phyloP scores from a whole-genome alignment of 2,329 filamentous ascomycete genomes.

The Diaporthe citri region DNA sequence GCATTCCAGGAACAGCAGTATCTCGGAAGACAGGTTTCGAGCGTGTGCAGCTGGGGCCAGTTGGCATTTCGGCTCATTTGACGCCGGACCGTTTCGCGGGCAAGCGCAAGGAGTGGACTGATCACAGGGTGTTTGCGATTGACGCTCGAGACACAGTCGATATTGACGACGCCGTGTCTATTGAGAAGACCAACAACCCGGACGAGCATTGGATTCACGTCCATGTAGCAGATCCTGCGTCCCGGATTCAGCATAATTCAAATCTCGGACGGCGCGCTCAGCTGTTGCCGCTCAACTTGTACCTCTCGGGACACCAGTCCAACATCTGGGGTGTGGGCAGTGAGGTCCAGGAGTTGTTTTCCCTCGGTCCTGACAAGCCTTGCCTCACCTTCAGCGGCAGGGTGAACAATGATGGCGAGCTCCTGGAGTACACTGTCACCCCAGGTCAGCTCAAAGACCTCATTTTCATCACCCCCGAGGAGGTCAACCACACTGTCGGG shows the following conservation, averaged over 20 bases:
- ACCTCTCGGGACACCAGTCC: constrained; percentile 68
- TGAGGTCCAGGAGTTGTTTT: constrained; percentile 61
- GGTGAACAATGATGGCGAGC: constrained; percentile 64
- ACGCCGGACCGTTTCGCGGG: constrained; percentile 58
- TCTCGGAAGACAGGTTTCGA: constrained; percentile 57
- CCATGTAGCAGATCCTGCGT: constrained; percentile 83
- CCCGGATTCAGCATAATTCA: constrained; percentile 72
- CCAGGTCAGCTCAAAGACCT: constrained; percentile 67
- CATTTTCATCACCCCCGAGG: constrained; percentile 67
- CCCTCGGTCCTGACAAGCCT: constrained; percentile 63
- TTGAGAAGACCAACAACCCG: constrained; percentile 68
- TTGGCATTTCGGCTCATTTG: constrained; percentile 27
- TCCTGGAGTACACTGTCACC: constrained; percentile 67
- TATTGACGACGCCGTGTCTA: constrained; percentile 83
- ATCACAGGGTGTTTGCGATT: constrained; percentile 78
- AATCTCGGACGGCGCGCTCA: constrained; percentile 72
- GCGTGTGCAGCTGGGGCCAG: constrained; percentile 48
- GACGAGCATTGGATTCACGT: constrained; percentile 80
- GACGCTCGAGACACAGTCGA: constrained; percentile 75
- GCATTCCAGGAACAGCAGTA: constrained; percentile 63
- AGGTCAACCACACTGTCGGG: constrained; percentile 53
- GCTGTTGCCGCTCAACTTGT: constrained; percentile 70
- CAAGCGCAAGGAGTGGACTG: constrained; percentile 70
- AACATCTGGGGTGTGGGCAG: constrained; percentile 63
- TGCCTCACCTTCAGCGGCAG: constrained; percentile 74